Conservation (phyloP, 345 rosid species). For the Lepidium aucheri region DNA sequence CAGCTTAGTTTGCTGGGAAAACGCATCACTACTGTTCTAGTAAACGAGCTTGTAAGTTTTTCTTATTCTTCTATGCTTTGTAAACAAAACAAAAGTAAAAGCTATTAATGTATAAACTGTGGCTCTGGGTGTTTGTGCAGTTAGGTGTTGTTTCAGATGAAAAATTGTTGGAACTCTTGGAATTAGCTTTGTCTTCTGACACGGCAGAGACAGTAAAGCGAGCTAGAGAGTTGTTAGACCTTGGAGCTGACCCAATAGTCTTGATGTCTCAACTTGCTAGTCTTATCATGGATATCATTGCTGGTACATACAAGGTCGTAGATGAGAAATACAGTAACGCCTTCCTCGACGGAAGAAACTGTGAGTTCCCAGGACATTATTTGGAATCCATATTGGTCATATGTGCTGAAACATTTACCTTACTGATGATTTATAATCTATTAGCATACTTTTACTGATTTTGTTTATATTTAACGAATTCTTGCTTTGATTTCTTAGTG, state of each 20-base stretch:
- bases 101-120: not conserved
- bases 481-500: conserved; percentile 41
- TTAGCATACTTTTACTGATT: not conserved
- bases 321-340: conserved; percentile 43
- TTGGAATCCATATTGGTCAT: not conserved
- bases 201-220: conserved; percentile 91
- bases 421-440: not conserved
- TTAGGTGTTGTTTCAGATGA: conserved; percentile 96
- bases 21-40: conserved; percentile 71
- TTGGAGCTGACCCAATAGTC: conserved; percentile 88
- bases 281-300: conserved; percentile 94
- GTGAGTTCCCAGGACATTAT: conserved; percentile 47
- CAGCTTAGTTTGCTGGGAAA: conserved; percentile 93
- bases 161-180: conserved; percentile 84
- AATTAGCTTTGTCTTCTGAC: conserved; percentile 90
- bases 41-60: conserved; percentile 88
- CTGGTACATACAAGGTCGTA: conserved; percentile 64
- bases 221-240: conserved; percentile 88
- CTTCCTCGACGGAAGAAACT: conserved; percentile 50
- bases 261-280: conserved; percentile 97
- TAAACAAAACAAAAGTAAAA: not conserved
- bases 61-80: not conserved
- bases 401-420: not conserved
- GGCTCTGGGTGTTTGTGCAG: conserved; percentile 30
- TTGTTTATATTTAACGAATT: not conserved